Base-by-base conservation (phyloP, 805 yeast species). In the Candida odintsovae region DNA sequence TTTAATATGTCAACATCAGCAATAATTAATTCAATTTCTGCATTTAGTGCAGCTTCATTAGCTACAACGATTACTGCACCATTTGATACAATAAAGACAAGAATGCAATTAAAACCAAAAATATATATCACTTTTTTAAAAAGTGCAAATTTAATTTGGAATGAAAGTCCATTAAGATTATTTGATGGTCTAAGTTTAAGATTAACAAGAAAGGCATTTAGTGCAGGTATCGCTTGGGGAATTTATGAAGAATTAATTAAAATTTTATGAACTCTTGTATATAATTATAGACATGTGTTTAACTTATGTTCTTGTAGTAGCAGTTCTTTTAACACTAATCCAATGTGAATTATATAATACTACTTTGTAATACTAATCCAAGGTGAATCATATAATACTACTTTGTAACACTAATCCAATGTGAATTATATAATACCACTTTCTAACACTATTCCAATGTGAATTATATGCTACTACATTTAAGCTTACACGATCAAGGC, bases 181-280 rank as follows among this genome's bases (percentile, higher is more conserved):
- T 90, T 94, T 63, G 83, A 88, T 63, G 99, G 99, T 0, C 67
- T 94, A 26, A 77, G 88, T 37, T 71, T 94, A 55, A 72, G 99
- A 53, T 72, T 94, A 42, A 74, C 84, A 5, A 74, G 98, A 55
- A 94, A 94, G 66, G 96, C 92, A 0, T 64, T 87, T 41, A 86
- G 96, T 64, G 92, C 97, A 0, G 97, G 96, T 1, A 89, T 94
- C 50, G 90, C 96, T 42, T 94, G 99, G 99, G 88, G 96, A 49
- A 83, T 94, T 21, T 94, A 92, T 63, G 99, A 94, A 64, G 97
- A 94, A 61, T 67, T 92, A 45, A 77, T 92, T 36, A 72, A 71
- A 57, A 41, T 42, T 40, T 48, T 53, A 18, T 33, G 20, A 33
- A 15, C 6, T 23, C 28, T 25, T 25, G 28, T 25, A 25, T 25